Evolutionary conservation across 2,329 filamentous ascomycete species (phyloP).

Genomic region (Beauveria sp.): DNA sequence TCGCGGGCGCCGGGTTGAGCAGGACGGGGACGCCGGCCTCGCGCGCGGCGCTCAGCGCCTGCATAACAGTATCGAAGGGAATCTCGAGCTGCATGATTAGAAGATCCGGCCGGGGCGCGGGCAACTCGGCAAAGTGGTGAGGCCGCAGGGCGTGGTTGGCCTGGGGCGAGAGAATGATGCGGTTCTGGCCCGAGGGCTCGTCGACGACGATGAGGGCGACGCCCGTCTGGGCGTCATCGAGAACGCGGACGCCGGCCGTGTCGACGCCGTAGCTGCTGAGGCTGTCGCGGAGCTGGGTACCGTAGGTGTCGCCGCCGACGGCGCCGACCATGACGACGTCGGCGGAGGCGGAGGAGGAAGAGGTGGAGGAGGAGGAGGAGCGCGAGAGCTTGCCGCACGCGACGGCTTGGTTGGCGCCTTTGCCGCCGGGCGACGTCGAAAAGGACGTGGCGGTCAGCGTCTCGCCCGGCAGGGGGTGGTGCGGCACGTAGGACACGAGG

Average conservation of each 20-base stretch:
- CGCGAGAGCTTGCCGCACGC: conserved; percentile 77
- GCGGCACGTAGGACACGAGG: conserved; percentile 78
- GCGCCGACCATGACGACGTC: conserved; percentile 65
- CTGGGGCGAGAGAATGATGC: conserved; percentile 66
- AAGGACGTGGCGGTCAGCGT: conserved; percentile 76
- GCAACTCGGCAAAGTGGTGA: conserved; percentile 26
- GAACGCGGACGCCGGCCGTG: conserved; percentile 41
- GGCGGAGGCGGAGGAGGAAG: conserved; percentile 26
- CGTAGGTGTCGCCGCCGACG: conserved; percentile 63
- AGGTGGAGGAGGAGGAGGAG: conserved; percentile 27
- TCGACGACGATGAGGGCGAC: conserved; percentile 72
- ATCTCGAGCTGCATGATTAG: conserved; percentile 76
- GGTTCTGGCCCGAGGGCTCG: conserved; percentile 63
- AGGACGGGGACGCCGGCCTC: conserved; percentile 52
- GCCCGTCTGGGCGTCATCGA: conserved; percentile 48
- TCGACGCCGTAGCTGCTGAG: conserved; percentile 57
- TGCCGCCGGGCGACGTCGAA: conserved; percentile 76
- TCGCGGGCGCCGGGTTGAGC: conserved; percentile 78
- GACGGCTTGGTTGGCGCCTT: conserved; percentile 93
- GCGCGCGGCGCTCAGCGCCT: conserved; percentile 46
- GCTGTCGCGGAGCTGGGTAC: conserved; percentile 47
- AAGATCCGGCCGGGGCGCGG: conserved; percentile 44
- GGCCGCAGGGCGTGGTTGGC: conserved; percentile 52
- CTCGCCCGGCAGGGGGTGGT: conserved; percentile 77
- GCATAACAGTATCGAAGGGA: conserved; percentile 56